Evolutionary conservation across 768 basidiomycete species (phyloP), one percentile per base, ranked within the genome.

Genomic region (Guyanaporus albipodus): DNA sequence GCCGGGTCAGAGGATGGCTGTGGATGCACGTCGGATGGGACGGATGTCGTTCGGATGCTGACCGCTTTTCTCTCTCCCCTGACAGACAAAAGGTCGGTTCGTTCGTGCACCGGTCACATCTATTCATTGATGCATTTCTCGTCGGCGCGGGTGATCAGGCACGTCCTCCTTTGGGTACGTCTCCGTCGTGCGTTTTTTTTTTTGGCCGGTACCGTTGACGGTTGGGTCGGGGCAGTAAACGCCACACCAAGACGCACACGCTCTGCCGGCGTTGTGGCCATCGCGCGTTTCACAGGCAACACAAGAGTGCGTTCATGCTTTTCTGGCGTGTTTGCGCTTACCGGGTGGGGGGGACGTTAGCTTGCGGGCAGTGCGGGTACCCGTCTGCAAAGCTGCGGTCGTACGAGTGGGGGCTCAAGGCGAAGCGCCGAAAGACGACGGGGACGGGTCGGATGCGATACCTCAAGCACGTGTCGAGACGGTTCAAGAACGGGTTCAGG

Each of bases 401-500:
- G 62, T 98, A 83, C 72, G 88, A 97, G 73, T 98, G 96, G 96
- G 92, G 93, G 57, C 79, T 84, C 68, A 99, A 99, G 82, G 96
- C 96, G 44, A 97, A 98, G 84, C 87, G 96, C 73, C 87, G 95
- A 83, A 96, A 95, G 85, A 98, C 95, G 38, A 97, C 96, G 49
- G 96, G 96, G 50, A 94, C 95, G 56, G 95, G 95, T 56, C 80
- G 94, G 64, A 96, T 96, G 93, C 74, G 77, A 50, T 83, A 92
- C 80, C 79, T 98, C 71, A 96, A 93, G 79, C 70, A 77, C 43
- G 95, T 98, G 34, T 84, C 87, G 60, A 82, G 94, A 67, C 81
- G 91, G 59, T 98, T 97, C 87, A 98, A 98, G 85, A 97, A 96
- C 67, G 92, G 95, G 46, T 97, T 95, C 83, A 82, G 87, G 91